These are phyloP conservation scores for Pyracantha coccinea DNA, from an alignment of 331 rosid genomes.

Conservation along the genomic window DNA sequence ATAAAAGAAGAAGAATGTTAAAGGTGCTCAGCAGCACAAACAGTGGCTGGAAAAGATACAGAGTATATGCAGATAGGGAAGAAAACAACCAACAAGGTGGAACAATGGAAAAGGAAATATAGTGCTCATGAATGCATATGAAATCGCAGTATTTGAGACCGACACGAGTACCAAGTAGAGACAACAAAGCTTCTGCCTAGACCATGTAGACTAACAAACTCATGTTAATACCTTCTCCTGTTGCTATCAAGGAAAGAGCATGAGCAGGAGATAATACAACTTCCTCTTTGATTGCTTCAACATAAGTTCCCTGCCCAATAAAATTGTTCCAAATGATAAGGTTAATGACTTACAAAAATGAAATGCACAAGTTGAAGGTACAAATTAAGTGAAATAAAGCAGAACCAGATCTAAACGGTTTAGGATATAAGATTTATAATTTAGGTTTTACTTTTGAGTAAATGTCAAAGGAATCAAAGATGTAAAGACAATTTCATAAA, in stretches of 20 bases:
- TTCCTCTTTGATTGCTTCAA: constrained; percentile 58
- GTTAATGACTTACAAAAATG: not conserved
- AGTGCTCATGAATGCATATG: not conserved
- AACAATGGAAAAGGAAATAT: not conserved
- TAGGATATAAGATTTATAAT: not conserved
- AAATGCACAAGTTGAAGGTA: not conserved
- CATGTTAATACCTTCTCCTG: constrained; percentile 41
- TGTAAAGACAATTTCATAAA: not conserved
- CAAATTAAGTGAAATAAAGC: not conserved
- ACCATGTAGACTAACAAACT: constrained; percentile 9
- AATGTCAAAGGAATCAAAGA: not conserved
- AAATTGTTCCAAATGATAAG: not conserved
- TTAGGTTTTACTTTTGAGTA: not conserved
- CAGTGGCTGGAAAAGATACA: not conserved
- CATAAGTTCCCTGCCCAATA: constrained; percentile 46
- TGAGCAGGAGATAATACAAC: constrained; percentile 61
- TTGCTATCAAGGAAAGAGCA: constrained; percentile 57
- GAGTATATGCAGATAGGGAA: not conserved
- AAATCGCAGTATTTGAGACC: not conserved
- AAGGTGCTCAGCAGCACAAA: constrained; percentile 6
- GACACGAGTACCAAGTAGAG: not conserved
- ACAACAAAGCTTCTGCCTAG: not conserved
- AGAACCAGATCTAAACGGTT: not conserved
- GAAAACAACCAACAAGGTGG: not conserved
- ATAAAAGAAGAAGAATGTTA: constrained; percentile 9